Base-by-base conservation (phyloP, 2,329 filamentous ascomycete genomes). In the Aspergillus candidus region DNA sequence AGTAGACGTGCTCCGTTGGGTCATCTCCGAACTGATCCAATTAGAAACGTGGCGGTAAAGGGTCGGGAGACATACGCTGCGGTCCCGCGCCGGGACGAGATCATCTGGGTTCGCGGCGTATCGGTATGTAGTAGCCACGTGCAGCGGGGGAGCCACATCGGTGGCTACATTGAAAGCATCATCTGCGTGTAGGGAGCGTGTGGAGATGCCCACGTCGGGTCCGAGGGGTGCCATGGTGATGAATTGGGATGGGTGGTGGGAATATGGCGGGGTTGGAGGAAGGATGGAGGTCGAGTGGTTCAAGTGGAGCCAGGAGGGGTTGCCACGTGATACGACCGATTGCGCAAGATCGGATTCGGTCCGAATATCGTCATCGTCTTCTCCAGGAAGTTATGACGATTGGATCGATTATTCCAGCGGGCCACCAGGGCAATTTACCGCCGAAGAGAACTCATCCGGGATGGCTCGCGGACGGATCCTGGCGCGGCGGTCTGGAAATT, bases 111-210 rank as follows among this genome's bases (percentile, higher is more conserved):
- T 77, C 41, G 73, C 68, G 22, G 76, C 73, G 66, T 96, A 97
- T 55, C 88, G 82, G 68, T 88, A 97, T 12, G 88, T 97, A 11
- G 91, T 96, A 49, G 88, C 89, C 51, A 94, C 81, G 65, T 97
- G 91, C 60, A 97, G 75, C 4, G 91, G 82, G 47, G 93, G 91
- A 11, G 91, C 89, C 43, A 97, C 84, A 61, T 93, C 88, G 40
- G 81, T 75, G 54, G 86, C 79, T 30, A 75, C 69, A 66, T 88
- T 87, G 57, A 93, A 76, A 56, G 74, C 74, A 69, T 94, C 83
- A 60, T 94, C 89, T 50, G 85, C 87, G 64, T 94, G 89, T 51
- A 94, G 73, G n/a, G 85, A 79, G 44, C 79, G 76, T 5, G 88
- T 88, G 6, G 86, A 78, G 38, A 86, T 71, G 40, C 56, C 57